A percentile compares a stretch with the other conserved stretches of the same genome.
Conservation (phyloP, 805 yeast species). For the Komagataella phaffii region DNA sequence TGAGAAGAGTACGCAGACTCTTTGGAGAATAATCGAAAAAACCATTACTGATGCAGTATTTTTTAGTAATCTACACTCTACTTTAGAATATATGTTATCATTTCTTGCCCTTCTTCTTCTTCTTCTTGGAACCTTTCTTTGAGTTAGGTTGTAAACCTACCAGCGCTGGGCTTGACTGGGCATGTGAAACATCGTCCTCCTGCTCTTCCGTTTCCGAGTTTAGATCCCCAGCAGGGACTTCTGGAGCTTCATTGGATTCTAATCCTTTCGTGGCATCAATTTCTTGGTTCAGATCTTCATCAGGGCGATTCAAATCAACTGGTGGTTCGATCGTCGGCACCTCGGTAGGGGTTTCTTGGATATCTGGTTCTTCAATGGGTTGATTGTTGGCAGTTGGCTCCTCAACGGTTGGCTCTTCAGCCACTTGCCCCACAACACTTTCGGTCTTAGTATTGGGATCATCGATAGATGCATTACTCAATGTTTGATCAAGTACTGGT, state of each 20-base stretch:
- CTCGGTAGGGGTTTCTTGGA: background rate
- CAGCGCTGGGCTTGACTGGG: background rate
- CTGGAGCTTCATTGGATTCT: constrained; percentile 1
- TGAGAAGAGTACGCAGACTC: constrained; percentile 86
- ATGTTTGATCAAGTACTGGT: constrained; percentile 5
- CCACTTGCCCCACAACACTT: constrained; percentile 7
- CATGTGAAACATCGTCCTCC: background rate
- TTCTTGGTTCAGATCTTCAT: constrained; percentile 2
- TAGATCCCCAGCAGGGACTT: constrained; percentile 2
- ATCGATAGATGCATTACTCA: constrained; percentile 9
- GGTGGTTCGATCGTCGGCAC: background rate
- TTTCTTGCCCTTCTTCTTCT: constrained; percentile 21
- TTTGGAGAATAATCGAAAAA: constrained; percentile 62
- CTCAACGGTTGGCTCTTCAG: constrained; percentile 2
- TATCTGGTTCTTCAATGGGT: background rate
- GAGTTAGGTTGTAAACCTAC: constrained; percentile 2
- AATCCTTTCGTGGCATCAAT: constrained; percentile 4
- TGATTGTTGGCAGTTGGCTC: constrained; percentile 1
- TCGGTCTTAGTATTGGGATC: constrained; percentile 3
- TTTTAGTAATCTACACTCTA: background rate
- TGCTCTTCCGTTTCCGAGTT: constrained; percentile 5
- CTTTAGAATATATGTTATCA: constrained; percentile 4
- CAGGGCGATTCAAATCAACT: background rate
- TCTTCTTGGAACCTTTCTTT: constrained; percentile 19
- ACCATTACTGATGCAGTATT: background rate